phyloP scores from a whole-genome alignment of 2,329 filamentous ascomycete genomes.

The Stemphylium beticola region DNA sequence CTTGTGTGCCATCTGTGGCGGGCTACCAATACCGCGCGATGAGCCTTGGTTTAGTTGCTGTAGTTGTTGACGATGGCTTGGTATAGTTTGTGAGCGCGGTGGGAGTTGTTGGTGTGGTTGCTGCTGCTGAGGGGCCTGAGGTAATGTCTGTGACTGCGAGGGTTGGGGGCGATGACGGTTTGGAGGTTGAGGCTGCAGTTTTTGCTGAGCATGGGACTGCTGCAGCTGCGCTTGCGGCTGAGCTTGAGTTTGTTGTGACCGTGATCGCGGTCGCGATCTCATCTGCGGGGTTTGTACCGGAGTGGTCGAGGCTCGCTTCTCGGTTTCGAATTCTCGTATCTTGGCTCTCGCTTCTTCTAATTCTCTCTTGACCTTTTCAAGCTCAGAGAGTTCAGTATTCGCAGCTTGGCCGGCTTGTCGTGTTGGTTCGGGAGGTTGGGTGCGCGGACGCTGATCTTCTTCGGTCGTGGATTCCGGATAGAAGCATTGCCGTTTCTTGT shows the following conservation, averaged over 20 bases:
- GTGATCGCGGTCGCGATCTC: conserved; percentile 22
- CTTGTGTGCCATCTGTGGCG: conserved; percentile 29
- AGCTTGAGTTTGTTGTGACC: conserved; percentile 12
- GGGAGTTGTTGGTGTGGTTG: conserved; percentile 22
- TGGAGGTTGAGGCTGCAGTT: conserved; percentile 9
- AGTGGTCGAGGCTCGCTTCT: conserved; percentile 38
- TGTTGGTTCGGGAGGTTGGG: conserved; percentile 17
- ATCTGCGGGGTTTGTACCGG: conserved; percentile 35
- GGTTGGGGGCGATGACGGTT: conserved; percentile 17
- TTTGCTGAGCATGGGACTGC: conserved; percentile 17
- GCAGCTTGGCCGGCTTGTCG: conserved; percentile 24
- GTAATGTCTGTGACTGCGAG: conserved; percentile 16
- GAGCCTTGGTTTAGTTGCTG: conserved; percentile 30
- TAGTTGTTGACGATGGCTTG: conserved; percentile 31
- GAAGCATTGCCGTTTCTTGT: conserved; percentile 45
- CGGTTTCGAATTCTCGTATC: conserved; percentile 42
- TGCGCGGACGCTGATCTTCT: conserved; percentile 28
- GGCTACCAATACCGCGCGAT: conserved; percentile 16
- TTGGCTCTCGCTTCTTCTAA: conserved; percentile 46
- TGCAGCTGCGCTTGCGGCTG: conserved; percentile 20
- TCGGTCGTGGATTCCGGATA: conserved; percentile 32
- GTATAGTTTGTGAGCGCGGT: conserved; percentile 12
- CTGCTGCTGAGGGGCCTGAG: conserved; percentile 17
- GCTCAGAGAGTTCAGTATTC: conserved; percentile 33
- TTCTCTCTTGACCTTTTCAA: conserved; percentile 45